A percentile compares a stretch with the other conserved stretches of the same genome.
phyloP scores from a whole-genome alignment of 1,139 yeast genomes.

The Yamadazyma triangularis region DNA sequence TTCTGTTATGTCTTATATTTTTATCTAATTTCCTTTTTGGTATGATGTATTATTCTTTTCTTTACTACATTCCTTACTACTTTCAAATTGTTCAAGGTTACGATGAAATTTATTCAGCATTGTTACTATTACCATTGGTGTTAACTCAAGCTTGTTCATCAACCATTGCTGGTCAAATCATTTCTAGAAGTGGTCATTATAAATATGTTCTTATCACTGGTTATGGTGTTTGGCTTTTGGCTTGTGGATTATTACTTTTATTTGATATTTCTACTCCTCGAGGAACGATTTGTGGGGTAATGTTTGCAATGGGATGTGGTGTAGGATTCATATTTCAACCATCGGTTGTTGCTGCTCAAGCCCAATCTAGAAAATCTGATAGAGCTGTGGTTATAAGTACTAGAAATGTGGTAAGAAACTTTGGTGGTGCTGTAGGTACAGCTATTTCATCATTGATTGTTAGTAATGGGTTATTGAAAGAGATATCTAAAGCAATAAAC shows the following conservation, averaged over 20 bases:
- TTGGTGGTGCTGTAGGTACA: slow-evolving; percentile 49
- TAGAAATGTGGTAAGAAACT: slow-evolving; percentile 47
- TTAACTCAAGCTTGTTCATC: slow-evolving; percentile 37
- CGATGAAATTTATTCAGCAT: slow-evolving; percentile 32
- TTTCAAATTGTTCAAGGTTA: slow-evolving; percentile 46
- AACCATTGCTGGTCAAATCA: slow-evolving; percentile 38
- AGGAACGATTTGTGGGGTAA: slow-evolving; percentile 30
- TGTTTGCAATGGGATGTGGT: slow-evolving; percentile 45
- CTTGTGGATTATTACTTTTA: slow-evolving; percentile 32
- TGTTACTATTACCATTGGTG: slow-evolving; percentile 40
- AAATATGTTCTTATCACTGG: slow-evolving; percentile 39
- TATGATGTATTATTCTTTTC: slow-evolving; percentile 39
- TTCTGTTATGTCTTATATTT: slow-evolving; percentile 37
- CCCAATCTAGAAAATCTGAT: slow-evolving; percentile 46
- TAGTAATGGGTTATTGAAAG: slow-evolving; percentile 12
- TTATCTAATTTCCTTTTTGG: slow-evolving; percentile 47
- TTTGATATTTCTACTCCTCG: slow-evolving; percentile 26
- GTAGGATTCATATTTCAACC: slow-evolving; percentile 27
- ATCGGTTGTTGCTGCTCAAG: slow-evolving; percentile 52
- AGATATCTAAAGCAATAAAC: slow-evolving; percentile 7
- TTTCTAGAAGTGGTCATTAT: slow-evolving; percentile 40
- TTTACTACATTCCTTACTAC: slow-evolving; percentile 48
- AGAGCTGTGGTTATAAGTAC: slow-evolving; percentile 55
- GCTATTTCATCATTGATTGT: slow-evolving; percentile 23
- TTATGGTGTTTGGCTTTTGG: slow-evolving; percentile 39